Evolutionary conservation across 768 basidiomycete species (phyloP).

Genomic region (Naganishia vaughanmartiniae): DNA sequence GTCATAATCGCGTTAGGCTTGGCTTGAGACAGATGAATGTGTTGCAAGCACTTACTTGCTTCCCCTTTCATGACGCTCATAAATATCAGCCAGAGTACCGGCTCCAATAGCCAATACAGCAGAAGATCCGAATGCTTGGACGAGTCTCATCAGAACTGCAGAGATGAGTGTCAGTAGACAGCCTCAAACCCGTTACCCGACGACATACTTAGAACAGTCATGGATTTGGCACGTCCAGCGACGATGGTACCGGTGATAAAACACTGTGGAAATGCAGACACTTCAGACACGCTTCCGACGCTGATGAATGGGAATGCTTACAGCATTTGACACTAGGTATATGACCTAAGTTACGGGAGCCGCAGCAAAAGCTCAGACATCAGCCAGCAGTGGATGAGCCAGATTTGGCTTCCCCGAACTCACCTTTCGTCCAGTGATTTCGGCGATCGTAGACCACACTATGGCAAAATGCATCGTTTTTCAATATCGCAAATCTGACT

Average conservation of each 20-base stretch:
- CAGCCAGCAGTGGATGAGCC: background rate
- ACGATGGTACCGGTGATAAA: conserved; percentile 48
- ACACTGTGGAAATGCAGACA: conserved; percentile 33
- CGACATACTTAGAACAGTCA: conserved; percentile 45
- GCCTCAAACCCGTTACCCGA: background rate
- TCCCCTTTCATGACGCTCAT: conserved; percentile 49
- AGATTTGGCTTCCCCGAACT: background rate
- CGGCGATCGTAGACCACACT: conserved; percentile 33
- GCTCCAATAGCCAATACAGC: conserved; percentile 50
- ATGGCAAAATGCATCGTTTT: background rate
- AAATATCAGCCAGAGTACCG: conserved; percentile 52
- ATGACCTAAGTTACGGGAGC: conserved; percentile 28
- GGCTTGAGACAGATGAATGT: background rate
- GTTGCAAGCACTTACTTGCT: conserved; percentile 37
- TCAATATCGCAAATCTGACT: background rate
- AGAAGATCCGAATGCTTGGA: conserved; percentile 48
- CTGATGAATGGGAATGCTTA: conserved; percentile 28
- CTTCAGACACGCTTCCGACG: background rate
- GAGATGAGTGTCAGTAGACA: background rate
- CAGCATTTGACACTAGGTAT: conserved; percentile 49
- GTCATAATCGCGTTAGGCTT: background rate
- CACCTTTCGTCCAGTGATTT: conserved; percentile 44
- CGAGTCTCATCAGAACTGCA: conserved; percentile 37
- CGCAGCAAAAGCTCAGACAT: background rate
- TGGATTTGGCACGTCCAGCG: conserved; percentile 43